These are phyloP conservation scores for Saccharomyces pastorianus DNA, from an alignment of 1,139 yeast genomes.

Conservation along the genomic window DNA sequence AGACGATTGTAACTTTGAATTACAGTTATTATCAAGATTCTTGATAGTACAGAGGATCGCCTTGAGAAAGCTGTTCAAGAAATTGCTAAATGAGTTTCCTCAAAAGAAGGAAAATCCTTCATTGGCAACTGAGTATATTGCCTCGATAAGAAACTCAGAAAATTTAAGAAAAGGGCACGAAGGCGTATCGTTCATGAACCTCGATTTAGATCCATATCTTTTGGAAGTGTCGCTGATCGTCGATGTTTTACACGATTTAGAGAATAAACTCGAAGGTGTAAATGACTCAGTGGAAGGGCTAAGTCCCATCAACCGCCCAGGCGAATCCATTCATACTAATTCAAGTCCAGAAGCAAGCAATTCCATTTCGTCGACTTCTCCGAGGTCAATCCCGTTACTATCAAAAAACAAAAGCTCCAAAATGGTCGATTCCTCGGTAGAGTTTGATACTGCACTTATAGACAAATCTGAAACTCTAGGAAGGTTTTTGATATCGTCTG, in stretches of 20 bases:
- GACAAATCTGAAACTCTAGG: conserved; percentile 30
- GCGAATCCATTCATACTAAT: background rate
- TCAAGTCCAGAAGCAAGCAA: background rate
- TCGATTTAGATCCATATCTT: conserved; percentile 59
- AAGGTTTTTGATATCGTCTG: conserved; percentile 38
- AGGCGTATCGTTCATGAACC: conserved; percentile 49
- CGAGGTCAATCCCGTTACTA: conserved; percentile 8
- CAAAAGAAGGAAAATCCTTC: conserved; percentile 19
- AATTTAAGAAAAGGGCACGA: conserved; percentile 31
- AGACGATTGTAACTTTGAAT: conserved; percentile 33
- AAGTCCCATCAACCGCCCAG: background rate
- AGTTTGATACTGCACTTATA: conserved; percentile 35
- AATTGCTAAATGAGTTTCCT: conserved; percentile 56
- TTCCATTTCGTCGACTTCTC: background rate
- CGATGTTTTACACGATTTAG: conserved; percentile 38
- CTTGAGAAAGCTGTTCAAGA: conserved; percentile 69
- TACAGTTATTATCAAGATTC: conserved; percentile 67
- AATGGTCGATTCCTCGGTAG: conserved; percentile 17
- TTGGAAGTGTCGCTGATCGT: conserved; percentile 53
- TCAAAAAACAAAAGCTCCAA: conserved; percentile 8
- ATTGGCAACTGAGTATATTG: conserved; percentile 27
- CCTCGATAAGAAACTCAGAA: conserved; percentile 32
- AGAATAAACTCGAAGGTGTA: background rate
- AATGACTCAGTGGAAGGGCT: background rate
- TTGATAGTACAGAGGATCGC: conserved; percentile 77